These are phyloP conservation scores for Periconia digitata DNA, from an alignment of 2,329 filamentous ascomycete genomes.

Conservation along the genomic window DNA sequence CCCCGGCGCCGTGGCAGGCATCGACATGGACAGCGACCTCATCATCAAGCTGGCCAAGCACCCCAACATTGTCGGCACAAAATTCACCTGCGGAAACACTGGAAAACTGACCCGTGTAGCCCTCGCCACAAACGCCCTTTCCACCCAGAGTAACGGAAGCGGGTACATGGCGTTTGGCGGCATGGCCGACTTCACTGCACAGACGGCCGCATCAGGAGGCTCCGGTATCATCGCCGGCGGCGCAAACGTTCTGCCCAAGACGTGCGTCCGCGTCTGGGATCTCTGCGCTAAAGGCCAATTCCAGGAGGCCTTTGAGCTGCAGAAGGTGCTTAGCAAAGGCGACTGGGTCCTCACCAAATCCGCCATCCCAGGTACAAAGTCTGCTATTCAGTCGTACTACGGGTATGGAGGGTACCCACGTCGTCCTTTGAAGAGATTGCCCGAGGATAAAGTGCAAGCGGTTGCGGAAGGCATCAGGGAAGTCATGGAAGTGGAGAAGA, in stretches of 20 bases:
- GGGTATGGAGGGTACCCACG: slow-evolving; percentile 80
- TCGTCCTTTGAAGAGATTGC: slow-evolving; percentile 68
- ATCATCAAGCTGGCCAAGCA: slow-evolving; percentile 78
- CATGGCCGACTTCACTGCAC: slow-evolving; percentile 83
- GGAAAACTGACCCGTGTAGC: slow-evolving; percentile 86
- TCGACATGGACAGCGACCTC: slow-evolving; percentile 88
- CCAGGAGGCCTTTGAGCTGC: slow-evolving; percentile 73
- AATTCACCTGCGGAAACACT: slow-evolving; percentile 90
- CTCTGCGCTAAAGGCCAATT: slow-evolving; percentile 72
- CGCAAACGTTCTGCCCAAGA: slow-evolving; percentile 82
- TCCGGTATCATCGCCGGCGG: slow-evolving; percentile 84
- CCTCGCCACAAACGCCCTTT: slow-evolving; percentile 69
- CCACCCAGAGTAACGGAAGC: slow-evolving; percentile 53
- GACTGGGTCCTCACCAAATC: slow-evolving; percentile 85
- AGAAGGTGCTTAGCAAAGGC: slow-evolving; percentile 74
- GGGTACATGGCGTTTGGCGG: slow-evolving; percentile 84
- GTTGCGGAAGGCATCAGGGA: slow-evolving; percentile 52
- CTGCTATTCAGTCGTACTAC: slow-evolving; percentile 75
- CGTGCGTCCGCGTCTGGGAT: slow-evolving; percentile 77
- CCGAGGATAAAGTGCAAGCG: slow-evolving; percentile 55
- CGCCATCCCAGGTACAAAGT: slow-evolving; percentile 84
- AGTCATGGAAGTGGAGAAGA: slow-evolving; percentile 65
- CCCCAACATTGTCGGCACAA: slow-evolving; percentile 83
- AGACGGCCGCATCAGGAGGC: slow-evolving; percentile 77
- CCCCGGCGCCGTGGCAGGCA: slow-evolving; percentile 80